Evolutionary conservation across 768 basidiomycete genomes (phyloP).

Genomic region (Kwoniella sp.): DNA sequence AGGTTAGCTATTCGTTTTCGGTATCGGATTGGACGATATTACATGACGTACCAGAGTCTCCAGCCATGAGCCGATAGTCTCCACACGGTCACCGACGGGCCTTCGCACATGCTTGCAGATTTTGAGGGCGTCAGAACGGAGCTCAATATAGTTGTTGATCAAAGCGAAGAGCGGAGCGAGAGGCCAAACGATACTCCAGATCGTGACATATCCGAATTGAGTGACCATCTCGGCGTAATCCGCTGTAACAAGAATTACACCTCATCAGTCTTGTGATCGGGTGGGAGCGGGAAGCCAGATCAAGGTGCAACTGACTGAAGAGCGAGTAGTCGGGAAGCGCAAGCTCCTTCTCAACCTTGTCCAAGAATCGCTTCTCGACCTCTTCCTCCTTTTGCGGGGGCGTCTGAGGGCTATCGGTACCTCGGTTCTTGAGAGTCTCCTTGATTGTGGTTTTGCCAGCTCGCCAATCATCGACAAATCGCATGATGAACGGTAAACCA

Average conservation of each 20-base stretch:
- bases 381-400: constrained; percentile 47
- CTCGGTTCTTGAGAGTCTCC: constrained; percentile 26
- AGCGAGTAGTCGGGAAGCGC: constrained; percentile 77
- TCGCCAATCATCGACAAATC: constrained; percentile 60
- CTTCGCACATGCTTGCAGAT: constrained; percentile 80
- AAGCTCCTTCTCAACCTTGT: constrained; percentile 73
- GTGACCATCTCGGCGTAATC: constrained; percentile 98
- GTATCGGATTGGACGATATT: neutral
- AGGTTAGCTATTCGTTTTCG: neutral
- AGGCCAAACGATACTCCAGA: constrained; percentile 95
- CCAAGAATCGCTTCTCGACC: constrained; percentile 78
- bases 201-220: constrained; percentile 80
- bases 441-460: constrained; percentile 50
- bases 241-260: constrained; percentile 31
- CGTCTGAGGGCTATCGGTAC: constrained; percentile 11
- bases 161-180: constrained; percentile 84
- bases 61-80: constrained; percentile 93
- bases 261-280: neutral
- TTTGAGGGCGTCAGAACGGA: constrained; percentile 93
- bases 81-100: constrained; percentile 82
- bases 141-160: constrained; percentile 85
- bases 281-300: neutral
- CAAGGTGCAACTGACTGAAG: constrained; percentile 61
- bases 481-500: constrained; percentile 74
- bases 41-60: constrained; percentile 69